These are phyloP conservation scores for Ceratobasidium sp. DNA, from an alignment of 1,284 basidiomycete genomes.

Conservation along the genomic window DNA sequence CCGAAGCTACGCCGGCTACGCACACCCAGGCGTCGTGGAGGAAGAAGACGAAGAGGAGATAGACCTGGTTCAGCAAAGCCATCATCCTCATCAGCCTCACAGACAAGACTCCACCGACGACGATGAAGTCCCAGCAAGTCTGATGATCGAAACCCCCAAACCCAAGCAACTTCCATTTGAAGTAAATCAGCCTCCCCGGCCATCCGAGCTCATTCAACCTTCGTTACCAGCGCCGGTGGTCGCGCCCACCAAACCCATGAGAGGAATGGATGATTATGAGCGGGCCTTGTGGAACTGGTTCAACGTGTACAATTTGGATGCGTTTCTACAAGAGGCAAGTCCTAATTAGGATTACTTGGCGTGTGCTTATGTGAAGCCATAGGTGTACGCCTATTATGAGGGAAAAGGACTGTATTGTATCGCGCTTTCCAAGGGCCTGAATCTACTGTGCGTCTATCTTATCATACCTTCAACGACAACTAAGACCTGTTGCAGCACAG, in stretches of 20 bases:
- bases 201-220: conserved; percentile 60
- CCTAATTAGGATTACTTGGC: neutral
- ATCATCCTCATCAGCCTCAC: conserved; percentile 19
- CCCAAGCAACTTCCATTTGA: conserved; percentile 26
- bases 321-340: conserved; percentile 87
- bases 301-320: conserved; percentile 95
- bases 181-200: conserved; percentile 61
- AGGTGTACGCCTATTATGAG: conserved; percentile 88
- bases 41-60: conserved; percentile 43
- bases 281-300: conserved; percentile 98
- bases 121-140: conserved; percentile 80
- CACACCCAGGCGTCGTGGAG: conserved; percentile 37
- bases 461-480: neutral
- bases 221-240: conserved; percentile 41
- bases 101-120: conserved; percentile 55
- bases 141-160: conserved; percentile 71
- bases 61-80: conserved; percentile 12
- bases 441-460: conserved; percentile 77
- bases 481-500: conserved; percentile 66
- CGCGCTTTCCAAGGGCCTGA: conserved; percentile 82
- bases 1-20: conserved; percentile 70
- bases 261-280: conserved; percentile 83
- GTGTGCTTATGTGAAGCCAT: neutral
- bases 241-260: conserved; percentile 57
- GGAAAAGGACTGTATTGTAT: conserved; percentile 97